phyloP scores from a whole-genome alignment of 768 basidiomycete species.

The Mycena olivaceomarginata region DNA sequence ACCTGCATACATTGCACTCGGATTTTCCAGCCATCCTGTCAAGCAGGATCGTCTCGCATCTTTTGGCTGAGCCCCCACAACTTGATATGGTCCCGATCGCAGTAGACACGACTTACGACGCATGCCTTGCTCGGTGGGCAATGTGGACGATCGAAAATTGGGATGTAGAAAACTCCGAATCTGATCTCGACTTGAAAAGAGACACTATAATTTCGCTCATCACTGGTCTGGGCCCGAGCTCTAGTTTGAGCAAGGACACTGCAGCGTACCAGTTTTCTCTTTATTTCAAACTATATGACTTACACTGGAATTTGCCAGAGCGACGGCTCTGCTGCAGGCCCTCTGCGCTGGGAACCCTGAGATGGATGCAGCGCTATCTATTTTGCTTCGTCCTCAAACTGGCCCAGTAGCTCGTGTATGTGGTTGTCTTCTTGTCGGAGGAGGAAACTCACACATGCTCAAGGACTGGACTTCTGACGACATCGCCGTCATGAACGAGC shows the following conservation, averaged over 20 bases:
- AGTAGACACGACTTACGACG: constrained; percentile 60
- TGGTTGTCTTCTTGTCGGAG: not conserved
- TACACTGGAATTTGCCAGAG: constrained; percentile 16
- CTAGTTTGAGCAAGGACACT: constrained; percentile 41
- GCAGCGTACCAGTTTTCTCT: constrained; percentile 55
- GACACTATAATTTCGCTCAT: constrained; percentile 68
- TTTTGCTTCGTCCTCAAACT: constrained; percentile 46
- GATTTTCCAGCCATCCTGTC: constrained; percentile 72
- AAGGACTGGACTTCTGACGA: constrained; percentile 73
- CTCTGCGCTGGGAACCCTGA: constrained; percentile 61
- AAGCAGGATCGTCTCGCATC: constrained; percentile 62
- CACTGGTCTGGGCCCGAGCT: constrained; percentile 66
- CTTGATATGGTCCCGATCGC: constrained; percentile 43
- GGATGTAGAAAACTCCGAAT: constrained; percentile 49
- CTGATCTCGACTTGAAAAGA: constrained; percentile 65
- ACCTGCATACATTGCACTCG: constrained; percentile 74
- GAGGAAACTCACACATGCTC: not conserved
- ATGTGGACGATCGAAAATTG: constrained; percentile 74
- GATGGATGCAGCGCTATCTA: constrained; percentile 53
- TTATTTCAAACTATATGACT: constrained; percentile 19
- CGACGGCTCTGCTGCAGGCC: constrained; percentile 60
- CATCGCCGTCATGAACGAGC: constrained; percentile 73
- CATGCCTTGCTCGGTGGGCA: constrained; percentile 83
- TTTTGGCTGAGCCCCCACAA: constrained; percentile 48
- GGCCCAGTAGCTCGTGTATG: constrained; percentile 46